phyloP scores from a whole-genome alignment of 306 rosid species.

The Psophocarpus tetragonolobus region DNA sequence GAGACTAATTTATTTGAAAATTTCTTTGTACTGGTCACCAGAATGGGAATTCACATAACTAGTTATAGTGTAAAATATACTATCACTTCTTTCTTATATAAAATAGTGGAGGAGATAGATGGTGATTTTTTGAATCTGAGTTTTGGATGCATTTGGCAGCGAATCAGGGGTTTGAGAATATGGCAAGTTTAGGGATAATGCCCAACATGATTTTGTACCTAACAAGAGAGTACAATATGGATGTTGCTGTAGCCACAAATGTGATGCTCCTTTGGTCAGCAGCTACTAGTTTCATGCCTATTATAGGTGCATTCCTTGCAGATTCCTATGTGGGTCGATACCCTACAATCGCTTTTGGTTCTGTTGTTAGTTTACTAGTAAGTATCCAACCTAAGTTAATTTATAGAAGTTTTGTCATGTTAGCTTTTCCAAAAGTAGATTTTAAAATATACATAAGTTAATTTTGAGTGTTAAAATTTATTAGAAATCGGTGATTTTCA shows the following conservation, averaged over 20 bases:
- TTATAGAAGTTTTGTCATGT: too few relatives aligned
- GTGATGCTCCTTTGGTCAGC: not conserved
- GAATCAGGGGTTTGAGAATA: not conserved
- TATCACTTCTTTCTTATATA: too few relatives aligned
- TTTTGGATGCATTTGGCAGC: not conserved
- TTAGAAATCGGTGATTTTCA: too few relatives aligned
- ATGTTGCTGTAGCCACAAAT: not conserved
- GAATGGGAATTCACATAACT: too few relatives aligned
- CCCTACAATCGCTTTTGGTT: constrained; percentile 16
- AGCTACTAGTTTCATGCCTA: not conserved
- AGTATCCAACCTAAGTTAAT: too few relatives aligned
- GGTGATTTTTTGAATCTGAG: not conserved
- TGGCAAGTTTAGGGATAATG: not conserved
- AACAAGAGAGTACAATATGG: not conserved
- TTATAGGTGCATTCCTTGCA: constrained; percentile 22
- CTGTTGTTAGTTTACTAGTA: constrained; percentile 9
- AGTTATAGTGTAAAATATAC: too few relatives aligned
- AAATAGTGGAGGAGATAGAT: too few relatives aligned
- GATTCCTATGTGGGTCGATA: constrained; percentile 19
- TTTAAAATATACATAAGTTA: too few relatives aligned
- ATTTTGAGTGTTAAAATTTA: too few relatives aligned
- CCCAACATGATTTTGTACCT: not conserved
- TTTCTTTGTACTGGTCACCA: too few relatives aligned
- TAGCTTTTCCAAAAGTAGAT: too few relatives aligned
- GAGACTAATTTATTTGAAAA: too few relatives aligned